A percentile compares a stretch with the other conserved stretches of the same genome.
Conservation (phyloP, 202 grass and related monocot genomes). For the Saccharum hybrid region DNA sequence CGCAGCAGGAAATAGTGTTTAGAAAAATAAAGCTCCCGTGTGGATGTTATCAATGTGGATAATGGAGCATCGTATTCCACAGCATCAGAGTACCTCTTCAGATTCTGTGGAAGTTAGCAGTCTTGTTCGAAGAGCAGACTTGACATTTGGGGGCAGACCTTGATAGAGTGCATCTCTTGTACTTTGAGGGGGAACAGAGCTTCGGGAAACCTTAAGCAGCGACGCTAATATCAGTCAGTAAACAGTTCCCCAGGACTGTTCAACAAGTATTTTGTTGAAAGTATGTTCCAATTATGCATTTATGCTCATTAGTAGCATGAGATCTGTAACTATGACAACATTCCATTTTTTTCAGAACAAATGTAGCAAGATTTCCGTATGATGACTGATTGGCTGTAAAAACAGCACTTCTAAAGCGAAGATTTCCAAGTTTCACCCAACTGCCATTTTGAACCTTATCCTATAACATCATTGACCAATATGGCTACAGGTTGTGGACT, state of each 20-base stretch:
- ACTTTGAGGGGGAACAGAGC: constrained; percentile 62
- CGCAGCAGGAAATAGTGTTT: background rate
- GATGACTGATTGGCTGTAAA: constrained; percentile 1
- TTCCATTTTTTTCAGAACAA: background rate
- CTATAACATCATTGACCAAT: constrained; percentile 7
- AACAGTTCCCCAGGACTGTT: background rate
- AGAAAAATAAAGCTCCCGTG: constrained; percentile 18
- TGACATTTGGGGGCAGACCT: constrained; percentile 73
- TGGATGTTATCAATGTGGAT: background rate
- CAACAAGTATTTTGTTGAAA: background rate
- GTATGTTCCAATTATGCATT: background rate
- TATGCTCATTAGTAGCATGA: background rate
- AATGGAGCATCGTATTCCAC: constrained; percentile 5
- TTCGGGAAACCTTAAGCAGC: constrained; percentile 70
- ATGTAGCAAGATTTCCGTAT: background rate
- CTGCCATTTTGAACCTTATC: background rate
- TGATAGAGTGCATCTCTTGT: constrained; percentile 86
- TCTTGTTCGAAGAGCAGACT: constrained; percentile 68
- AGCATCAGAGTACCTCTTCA: constrained; percentile 64
- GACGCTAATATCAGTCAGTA: constrained; percentile 11
- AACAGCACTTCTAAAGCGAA: background rate
- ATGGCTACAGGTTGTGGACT: background rate
- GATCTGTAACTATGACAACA: background rate
- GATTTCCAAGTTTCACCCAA: constrained; percentile 1
- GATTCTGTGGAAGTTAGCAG: constrained; percentile 50